Evolutionary conservation across 73 alveolate genomes (phyloP).

Genomic region (Stentor coeruleus): DNA sequence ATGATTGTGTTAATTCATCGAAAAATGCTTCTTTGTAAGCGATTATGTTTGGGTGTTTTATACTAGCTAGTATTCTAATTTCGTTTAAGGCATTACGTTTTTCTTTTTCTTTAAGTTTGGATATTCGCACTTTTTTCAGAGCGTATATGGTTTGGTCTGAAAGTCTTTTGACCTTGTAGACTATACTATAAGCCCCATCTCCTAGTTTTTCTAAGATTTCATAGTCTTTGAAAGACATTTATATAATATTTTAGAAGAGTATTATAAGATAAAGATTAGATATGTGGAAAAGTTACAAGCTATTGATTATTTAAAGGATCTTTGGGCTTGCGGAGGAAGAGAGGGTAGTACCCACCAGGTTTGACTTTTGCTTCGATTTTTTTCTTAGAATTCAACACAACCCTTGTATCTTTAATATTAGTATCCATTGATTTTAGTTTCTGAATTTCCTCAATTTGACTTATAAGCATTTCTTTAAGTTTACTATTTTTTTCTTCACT

Average conservation of each 20-base stretch:
- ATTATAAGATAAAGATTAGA: too few species aligned
- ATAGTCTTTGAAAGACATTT: slow-evolving; percentile 44
- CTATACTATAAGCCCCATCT: slow-evolving; percentile 78
- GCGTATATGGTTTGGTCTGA: slow-evolving; percentile 74
- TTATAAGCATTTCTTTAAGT: background rate
- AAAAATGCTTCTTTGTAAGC: slow-evolving; percentile 80
- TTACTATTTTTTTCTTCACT: background rate
- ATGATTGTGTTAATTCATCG: slow-evolving; percentile 76
- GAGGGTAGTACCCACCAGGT: too few species aligned
- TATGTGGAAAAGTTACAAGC: too few species aligned
- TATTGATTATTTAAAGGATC: too few species aligned
- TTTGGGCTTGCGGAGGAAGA: too few species aligned
- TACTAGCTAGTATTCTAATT: slow-evolving; percentile 71
- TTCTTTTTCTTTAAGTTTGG: slow-evolving; percentile 74
- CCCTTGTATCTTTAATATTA: too few species aligned
- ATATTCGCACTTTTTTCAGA: slow-evolving; percentile 68
- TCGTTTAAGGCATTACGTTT: slow-evolving; percentile 72
- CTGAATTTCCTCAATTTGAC: background rate
- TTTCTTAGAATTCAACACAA: too few species aligned
- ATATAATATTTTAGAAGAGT: background rate
- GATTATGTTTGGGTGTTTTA: slow-evolving; percentile 59
- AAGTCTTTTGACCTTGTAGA: slow-evolving; percentile 62
- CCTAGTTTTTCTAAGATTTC: slow-evolving; percentile 40
- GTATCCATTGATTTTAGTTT: background rate
- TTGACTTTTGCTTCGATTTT: too few species aligned